Evolutionary conservation across 2,329 filamentous ascomycete genomes (phyloP).

Genomic region (Aspergillus uvarum): DNA sequence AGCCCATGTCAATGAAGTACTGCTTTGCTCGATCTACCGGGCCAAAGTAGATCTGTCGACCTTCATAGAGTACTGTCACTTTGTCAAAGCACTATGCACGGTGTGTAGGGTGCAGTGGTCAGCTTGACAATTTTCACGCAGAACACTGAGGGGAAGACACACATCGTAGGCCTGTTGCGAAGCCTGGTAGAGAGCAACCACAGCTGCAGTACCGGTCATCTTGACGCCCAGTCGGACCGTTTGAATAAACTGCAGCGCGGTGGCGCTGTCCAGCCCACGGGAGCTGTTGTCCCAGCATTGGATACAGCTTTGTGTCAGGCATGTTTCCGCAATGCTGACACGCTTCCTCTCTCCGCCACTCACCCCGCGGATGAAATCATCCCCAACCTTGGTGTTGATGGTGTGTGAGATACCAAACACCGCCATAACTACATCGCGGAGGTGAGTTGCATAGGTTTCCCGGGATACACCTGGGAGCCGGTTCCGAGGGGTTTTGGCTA

Average conservation of each 20-base stretch:
- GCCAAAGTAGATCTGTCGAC: too few species aligned
- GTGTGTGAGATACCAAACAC: slow-evolving; percentile 8
- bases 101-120: too few species aligned
- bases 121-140: too few species aligned
- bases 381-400: slow-evolving; percentile 8
- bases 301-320: neutral
- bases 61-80: too few species aligned
- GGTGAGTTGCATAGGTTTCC: slow-evolving; percentile 2
- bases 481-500: slow-evolving; percentile 41
- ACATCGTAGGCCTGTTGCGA: too few species aligned
- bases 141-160: too few species aligned
- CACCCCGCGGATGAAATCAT: slow-evolving; percentile 10
- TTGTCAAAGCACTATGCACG: too few species aligned
- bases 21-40: too few species aligned
- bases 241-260: slow-evolving; percentile 54
- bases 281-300: slow-evolving; percentile 43
- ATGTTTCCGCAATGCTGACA: slow-evolving; percentile 3
- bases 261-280: slow-evolving; percentile 44
- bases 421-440: slow-evolving; percentile 4
- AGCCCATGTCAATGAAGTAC: too few species aligned
- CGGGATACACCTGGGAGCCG: neutral
- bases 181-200: too few species aligned
- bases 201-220: too few species aligned
- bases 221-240: slow-evolving; percentile 15
- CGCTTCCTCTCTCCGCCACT: slow-evolving; percentile 12